These are phyloP conservation scores for Cinnamomum chago DNA, from an alignment of 164 flowering plant species.

Conservation along the genomic window DNA sequence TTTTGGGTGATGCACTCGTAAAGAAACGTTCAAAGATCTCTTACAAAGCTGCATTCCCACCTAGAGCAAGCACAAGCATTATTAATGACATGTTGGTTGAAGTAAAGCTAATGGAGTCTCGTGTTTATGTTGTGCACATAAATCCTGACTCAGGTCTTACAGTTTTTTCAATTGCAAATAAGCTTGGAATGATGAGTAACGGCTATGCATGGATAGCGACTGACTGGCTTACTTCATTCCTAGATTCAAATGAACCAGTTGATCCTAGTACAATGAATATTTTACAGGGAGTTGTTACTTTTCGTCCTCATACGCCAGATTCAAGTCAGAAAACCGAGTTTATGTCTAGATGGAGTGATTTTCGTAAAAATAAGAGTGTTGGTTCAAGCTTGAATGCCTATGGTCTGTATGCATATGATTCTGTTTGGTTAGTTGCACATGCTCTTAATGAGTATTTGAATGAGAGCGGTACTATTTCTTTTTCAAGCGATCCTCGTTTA, in stretches of 20 bases:
- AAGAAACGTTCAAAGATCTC: constrained; percentile 66
- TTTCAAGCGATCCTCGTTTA: constrained; percentile 50
- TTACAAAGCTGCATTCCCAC: constrained; percentile 63
- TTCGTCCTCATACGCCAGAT: constrained; percentile 75
- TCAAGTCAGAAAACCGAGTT: constrained; percentile 42
- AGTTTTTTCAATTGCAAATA: constrained; percentile 57
- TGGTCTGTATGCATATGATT: constrained; percentile 83
- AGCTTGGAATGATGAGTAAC: constrained; percentile 53
- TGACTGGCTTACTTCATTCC: constrained; percentile 80
- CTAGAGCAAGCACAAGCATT: constrained; percentile 36
- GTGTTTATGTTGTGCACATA: constrained; percentile 76
- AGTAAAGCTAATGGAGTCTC: constrained; percentile 78
- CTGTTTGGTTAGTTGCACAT: constrained; percentile 77
- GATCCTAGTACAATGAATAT: constrained; percentile 37
- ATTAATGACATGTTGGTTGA: constrained; percentile 45
- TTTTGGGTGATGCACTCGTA: constrained; percentile 70
- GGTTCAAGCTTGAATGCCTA: constrained; percentile 47
- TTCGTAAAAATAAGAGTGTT: constrained; percentile 23
- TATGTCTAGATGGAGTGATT: constrained; percentile 46
- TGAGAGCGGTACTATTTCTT: constrained; percentile 50
- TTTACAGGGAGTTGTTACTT: constrained; percentile 75
- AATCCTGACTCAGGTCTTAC: constrained; percentile 70
- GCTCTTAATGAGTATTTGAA: constrained; percentile 60
- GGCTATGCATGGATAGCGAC: constrained; percentile 94
- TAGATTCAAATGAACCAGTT: constrained; percentile 47